A percentile compares a stretch with the other conserved stretches of the same genome.
These are phyloP conservation scores for Cylindrotheca fusiformis DNA, from an alignment of 108 stramenopile species.

Conservation along the genomic window DNA sequence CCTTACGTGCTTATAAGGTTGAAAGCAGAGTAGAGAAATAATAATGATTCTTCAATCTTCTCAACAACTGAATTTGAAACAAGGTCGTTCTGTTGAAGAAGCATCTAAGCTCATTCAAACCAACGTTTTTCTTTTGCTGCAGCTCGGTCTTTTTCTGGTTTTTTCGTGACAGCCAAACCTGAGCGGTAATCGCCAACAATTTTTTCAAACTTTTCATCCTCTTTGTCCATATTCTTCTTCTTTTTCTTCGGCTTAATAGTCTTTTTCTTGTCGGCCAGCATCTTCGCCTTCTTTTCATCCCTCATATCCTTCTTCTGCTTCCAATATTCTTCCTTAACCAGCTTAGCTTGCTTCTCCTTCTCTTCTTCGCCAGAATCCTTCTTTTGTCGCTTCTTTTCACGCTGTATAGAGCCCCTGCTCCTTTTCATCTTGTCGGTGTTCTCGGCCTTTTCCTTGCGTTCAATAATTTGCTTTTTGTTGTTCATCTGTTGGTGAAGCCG, in stretches of 20 bases:
- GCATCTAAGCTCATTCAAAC: no score
- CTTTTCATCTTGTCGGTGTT: constrained; percentile 34
- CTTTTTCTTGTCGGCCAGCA: constrained; percentile 11
- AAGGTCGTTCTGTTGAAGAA: no score
- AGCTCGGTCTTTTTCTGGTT: not conserved
- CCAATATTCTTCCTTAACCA: constrained; percentile 13
- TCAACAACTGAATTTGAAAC: no score
- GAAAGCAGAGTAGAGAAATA: no score
- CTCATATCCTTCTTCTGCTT: constrained; percentile 12
- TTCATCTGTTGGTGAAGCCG: constrained; percentile 72
- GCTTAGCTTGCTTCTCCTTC: constrained; percentile 14
- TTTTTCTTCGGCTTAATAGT: constrained; percentile 35
- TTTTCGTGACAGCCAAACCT: not conserved
- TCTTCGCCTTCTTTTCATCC: constrained; percentile 10
- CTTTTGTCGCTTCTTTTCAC: constrained; percentile 67
- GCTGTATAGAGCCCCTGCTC: constrained; percentile 68
- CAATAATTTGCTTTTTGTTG: constrained; percentile 62
- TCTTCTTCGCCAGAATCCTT: constrained; percentile 22
- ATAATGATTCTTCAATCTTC: no score
- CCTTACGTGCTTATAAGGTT: no score
- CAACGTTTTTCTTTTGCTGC: not conserved
- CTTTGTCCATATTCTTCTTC: constrained; percentile 31
- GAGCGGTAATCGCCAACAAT: not conserved
- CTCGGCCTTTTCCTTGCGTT: constrained; percentile 21
- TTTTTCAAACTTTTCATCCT: constrained; percentile 1